Evolutionary conservation across 306 rosid species (phyloP), one percentile per base, ranked within the genome.

Genomic region (Prosopis cineraria): DNA sequence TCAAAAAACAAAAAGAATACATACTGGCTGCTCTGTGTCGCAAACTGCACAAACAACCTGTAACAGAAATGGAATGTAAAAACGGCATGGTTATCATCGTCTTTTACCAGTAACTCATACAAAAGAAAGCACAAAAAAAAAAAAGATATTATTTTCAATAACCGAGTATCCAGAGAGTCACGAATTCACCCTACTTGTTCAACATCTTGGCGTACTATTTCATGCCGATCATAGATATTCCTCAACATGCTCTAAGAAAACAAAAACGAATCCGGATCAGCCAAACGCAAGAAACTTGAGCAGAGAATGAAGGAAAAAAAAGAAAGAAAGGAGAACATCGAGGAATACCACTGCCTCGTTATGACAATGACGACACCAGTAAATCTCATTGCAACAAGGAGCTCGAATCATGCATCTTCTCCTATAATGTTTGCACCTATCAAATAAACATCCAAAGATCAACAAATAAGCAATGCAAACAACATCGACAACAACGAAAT

Each of bases 1-100:
- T 19, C 25, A 63, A 31, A 67, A 56, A 52, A 69, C n/a, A 14
- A 13, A 59, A 29, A 29, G 29, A 4, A 67, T 52, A 84, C 85
- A 62, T 63, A 96, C 98, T 50, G 96, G 97, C 76, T 96, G 99
- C 90, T 95, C 99, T 59, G 99, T 88, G 83, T 93, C 99, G 77
- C 99, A 96, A 79, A 91, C 97, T 24, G 96, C 77, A 80, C 98
- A 95, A 82, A 95, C 88, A 73, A 95, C 96, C 98, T 95, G 93
- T 82, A 86, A 83, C 79, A 20, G 44, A 70, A 84, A 29, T 11
- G 75, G 75, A 73, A 66, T 10, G 12, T 36, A 68, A 73, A 40
- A 34, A 27, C 45, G 58, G 39, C 58, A 72, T 48, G 9, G 72
- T 34, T 33, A 70, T 67, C 2, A 47, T 19, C 14, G 58, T 20